Evolutionary conservation across 306 rosid species (phyloP).

Genomic region (Lathyrus aphaca): DNA sequence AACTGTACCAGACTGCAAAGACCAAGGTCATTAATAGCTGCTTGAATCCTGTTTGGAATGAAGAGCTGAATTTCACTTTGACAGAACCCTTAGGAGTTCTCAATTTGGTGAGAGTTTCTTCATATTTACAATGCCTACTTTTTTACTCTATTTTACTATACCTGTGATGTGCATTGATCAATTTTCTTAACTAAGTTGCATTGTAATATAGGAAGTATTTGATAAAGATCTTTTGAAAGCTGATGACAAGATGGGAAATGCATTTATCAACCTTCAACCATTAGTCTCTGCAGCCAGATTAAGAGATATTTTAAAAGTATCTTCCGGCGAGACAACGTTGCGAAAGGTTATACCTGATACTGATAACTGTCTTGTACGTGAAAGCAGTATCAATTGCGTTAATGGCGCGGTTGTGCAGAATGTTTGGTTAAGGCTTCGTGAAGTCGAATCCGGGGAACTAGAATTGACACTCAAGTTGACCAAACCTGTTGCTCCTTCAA

Average conservation of each 20-base stretch:
- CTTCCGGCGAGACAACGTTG: conserved; percentile 68
- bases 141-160: conserved; percentile 5
- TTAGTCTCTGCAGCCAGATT: conserved; percentile 81
- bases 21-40: conserved; percentile 93
- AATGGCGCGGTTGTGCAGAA: conserved; percentile 81
- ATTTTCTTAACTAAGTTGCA: not conserved
- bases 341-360: conserved; percentile 78
- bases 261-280: conserved; percentile 84
- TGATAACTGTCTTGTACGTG: conserved; percentile 82
- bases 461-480: conserved; percentile 74
- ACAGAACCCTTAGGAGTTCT: conserved; percentile 69
- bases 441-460: conserved; percentile 85
- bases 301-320: conserved; percentile 62
- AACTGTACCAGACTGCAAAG: conserved; percentile 77
- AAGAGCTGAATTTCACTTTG: conserved; percentile 75
- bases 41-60: conserved; percentile 98
- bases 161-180: too few species aligned
- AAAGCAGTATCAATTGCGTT: conserved; percentile 73
- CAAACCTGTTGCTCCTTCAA: conserved; percentile 38
- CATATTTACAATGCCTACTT: conserved; percentile 1
- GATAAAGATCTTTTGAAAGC: conserved; percentile 91
- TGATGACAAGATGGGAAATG: conserved; percentile 98
- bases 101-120: conserved; percentile 67
- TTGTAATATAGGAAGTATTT: conserved; percentile 74
- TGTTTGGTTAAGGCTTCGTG: conserved; percentile 91